Base-by-base conservation (phyloP, 73 alveolate species). In the Paramecium pentaurelia region DNA sequence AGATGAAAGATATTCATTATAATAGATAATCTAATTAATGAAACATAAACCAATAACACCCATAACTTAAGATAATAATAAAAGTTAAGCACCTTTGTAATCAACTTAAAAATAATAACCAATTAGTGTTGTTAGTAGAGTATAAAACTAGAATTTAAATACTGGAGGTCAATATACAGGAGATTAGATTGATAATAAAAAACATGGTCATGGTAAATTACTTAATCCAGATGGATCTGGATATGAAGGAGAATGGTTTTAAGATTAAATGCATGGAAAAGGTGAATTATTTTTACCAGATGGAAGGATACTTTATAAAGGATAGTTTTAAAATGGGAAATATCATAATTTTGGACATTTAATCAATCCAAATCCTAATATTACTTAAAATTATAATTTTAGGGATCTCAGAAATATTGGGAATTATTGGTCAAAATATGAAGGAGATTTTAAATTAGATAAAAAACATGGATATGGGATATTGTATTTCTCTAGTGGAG, bases 201-300 rank as follows among this genome's bases (percentile, higher is more conserved):
- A 9, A 25, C 89, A 40, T 38, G 71, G 71, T 5, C 89, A 37
- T 22, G 71, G 40, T 1, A 37, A 77, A 42, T 16, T 20, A 9
- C n/a, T 77, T 28, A 44, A 77, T 42, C 71, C 64, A 16, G 86
- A 86, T 37, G 93, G 86, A 10, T 59, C 86, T n/a, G 86, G 83
- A 27, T 80, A 80, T 80, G 92, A 80, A 32, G 92, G 92, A 27
- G 92, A 80, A 58, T 80, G 71, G 71, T 28, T 37, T 27, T 25
- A 80, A 11, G 92, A 58, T 47, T 28, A 11, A 25, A 25, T 80
- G 38, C 92, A 80, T 40, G 92, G 92, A 10, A 80, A 80, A 37
- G 92, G 92, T 4, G 54, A 22, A 18, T 22, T 86, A 8, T 59
- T 34, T 14, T 20, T 28, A 20, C 1, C 89, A 86, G 90, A 51